These are phyloP conservation scores for Globisporangium acanthophoron DNA, from an alignment of 352 stramenopile genomes.

Conservation along the genomic window DNA sequence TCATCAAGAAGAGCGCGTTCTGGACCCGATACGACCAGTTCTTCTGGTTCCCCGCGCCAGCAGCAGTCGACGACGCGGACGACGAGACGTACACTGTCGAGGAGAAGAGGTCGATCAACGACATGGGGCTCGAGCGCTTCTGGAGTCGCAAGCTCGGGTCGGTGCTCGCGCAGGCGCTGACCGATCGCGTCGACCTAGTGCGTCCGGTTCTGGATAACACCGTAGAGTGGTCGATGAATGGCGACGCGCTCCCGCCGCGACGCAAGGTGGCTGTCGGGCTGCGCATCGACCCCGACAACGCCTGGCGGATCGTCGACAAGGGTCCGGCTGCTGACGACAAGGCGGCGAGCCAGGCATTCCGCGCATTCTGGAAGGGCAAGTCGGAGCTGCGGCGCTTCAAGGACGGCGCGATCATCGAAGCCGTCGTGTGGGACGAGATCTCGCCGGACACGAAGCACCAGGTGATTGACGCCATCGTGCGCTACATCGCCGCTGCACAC, in stretches of 20 bases:
- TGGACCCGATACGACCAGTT: conserved; percentile 86
- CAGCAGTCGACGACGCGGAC: conserved; percentile 44
- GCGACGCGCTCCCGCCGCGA: conserved; percentile 25
- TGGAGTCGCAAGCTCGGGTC: conserved; percentile 50
- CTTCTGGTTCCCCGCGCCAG: conserved; percentile 66
- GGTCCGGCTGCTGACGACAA: conserved; percentile 85
- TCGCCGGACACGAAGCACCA: conserved; percentile 59
- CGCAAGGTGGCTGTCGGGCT: conserved; percentile 77
- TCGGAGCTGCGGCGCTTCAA: conserved; percentile 89
- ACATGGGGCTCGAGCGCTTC: conserved; percentile 69
- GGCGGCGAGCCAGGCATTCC: conserved; percentile 59
- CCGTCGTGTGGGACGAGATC: conserved; percentile 86
- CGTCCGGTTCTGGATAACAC: conserved; percentile 37
- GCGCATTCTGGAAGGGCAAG: conserved; percentile 85
- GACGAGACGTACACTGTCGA: conserved; percentile 55
- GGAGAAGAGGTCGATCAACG: conserved; percentile 69
- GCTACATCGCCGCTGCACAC: conserved; percentile 64
- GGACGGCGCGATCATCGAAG: conserved; percentile 86
- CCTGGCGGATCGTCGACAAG: conserved; percentile 85
- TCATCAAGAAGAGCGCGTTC: conserved; percentile 79
- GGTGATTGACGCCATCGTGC: conserved; percentile 71
- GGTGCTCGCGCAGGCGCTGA: conserved; percentile 51
- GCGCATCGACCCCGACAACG: conserved; percentile 70
- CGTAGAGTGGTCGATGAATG: conserved; percentile 48
- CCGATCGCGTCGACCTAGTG: conserved; percentile 60